Conservation (phyloP, 2,329 filamentous ascomycete genomes). For the Penicillium sp. region DNA sequence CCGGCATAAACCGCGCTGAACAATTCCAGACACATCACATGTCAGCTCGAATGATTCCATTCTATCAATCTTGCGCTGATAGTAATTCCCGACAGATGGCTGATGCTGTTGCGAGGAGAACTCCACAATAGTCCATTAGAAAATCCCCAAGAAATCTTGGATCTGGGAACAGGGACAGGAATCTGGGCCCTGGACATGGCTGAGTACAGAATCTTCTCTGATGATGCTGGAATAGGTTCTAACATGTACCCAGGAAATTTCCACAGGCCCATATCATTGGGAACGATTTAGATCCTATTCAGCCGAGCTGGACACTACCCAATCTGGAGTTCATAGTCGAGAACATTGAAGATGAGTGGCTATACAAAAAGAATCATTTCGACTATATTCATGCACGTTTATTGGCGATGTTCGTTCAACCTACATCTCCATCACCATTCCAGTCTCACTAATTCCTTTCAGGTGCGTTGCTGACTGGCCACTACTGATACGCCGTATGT, state of each 20-base stretch:
- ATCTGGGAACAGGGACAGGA: constrained; percentile 13
- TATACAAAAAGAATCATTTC: constrained; percentile 19
- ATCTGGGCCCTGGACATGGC: constrained; percentile 24
- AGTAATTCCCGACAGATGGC: constrained; percentile 4
- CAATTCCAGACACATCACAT: no score
- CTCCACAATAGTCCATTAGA: constrained; percentile 5
- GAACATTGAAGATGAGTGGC: constrained; percentile 27
- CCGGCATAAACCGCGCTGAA: not conserved
- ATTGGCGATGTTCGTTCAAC: constrained; percentile 12
- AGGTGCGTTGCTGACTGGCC: constrained; percentile 13
- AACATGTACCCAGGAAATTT: constrained; percentile 27
- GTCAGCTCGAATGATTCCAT: not conserved
- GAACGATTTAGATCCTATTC: constrained; percentile 38
- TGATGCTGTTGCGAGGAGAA: constrained; percentile 5
- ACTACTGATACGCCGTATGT: constrained; percentile 4
- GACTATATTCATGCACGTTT: constrained; percentile 29
- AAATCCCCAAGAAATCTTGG: constrained; percentile 8
- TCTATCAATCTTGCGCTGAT: constrained; percentile 2
- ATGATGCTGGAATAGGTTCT: no score
- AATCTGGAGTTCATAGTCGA: constrained; percentile 31
- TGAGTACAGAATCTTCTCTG: constrained; percentile 25
- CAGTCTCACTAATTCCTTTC: not conserved
- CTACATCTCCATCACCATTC: not conserved
- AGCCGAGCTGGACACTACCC: constrained; percentile 30
- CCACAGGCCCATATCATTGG: constrained; percentile 34